Conservation (phyloP, 139 green algal genomes). For the Chlorella sp. region DNA sequence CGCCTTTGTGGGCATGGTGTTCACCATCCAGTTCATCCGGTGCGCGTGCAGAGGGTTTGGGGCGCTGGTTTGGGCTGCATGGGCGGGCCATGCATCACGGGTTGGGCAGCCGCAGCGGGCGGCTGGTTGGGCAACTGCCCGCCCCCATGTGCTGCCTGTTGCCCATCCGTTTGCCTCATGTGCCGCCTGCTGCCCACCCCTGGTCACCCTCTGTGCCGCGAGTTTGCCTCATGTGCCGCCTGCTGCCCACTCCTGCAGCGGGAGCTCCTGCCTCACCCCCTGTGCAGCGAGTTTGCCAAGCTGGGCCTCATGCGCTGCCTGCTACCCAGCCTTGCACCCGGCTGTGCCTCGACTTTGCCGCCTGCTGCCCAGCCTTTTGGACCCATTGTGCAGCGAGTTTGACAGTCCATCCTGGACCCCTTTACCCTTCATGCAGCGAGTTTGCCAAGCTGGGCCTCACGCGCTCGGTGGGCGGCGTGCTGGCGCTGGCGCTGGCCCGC, state of each 20-base stretch:
- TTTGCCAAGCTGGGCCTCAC: constrained; percentile 96
- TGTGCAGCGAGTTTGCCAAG: constrained; percentile 88
- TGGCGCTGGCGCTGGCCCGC: constrained; percentile 91
- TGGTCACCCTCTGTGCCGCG: background rate
- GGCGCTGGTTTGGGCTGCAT: no score
- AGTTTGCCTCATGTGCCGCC: no score
- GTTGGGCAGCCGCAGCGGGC: no score
- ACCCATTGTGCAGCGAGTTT: background rate
- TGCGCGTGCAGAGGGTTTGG: background rate
- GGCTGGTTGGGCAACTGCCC: no score
- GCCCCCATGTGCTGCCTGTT: no score
- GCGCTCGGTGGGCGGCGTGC: constrained; percentile 93
- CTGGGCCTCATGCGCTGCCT: constrained; percentile 88
- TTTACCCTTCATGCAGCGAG: constrained; percentile 57
- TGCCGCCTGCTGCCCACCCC: no score
- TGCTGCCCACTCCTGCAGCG: background rate
- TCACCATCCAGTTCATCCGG: constrained; percentile 95
- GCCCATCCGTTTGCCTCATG: no score
- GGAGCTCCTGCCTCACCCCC: background rate
- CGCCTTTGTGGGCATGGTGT: constrained; percentile 99
- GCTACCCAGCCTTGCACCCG: no score
- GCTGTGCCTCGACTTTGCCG: no score
- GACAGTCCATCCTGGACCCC: background rate
- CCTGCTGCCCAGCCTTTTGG: background rate
- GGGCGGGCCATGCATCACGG: no score